phyloP scores from a whole-genome alignment of 768 basidiomycete species.

The Crepidotus variabilis region DNA sequence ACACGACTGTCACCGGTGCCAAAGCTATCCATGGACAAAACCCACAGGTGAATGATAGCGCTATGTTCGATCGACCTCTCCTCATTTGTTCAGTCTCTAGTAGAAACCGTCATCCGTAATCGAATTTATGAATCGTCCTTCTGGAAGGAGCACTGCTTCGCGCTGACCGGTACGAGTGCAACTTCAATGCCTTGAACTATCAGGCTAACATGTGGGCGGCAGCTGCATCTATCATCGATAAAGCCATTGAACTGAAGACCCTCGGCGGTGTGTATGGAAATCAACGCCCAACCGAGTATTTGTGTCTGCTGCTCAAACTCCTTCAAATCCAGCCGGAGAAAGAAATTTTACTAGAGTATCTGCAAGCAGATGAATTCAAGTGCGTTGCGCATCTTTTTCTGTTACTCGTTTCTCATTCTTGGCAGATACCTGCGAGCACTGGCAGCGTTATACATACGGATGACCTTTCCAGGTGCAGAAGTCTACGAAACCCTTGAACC shows the following conservation, averaged over 20 bases:
- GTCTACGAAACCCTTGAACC: constrained; percentile 95
- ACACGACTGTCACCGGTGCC: constrained; percentile 87
- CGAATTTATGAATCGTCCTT: constrained; percentile 92
- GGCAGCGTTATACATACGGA: constrained; percentile 89
- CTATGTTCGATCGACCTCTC: constrained; percentile 9
- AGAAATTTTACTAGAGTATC: constrained; percentile 93
- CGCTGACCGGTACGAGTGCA: constrained; percentile 69
- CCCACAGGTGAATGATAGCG: constrained; percentile 67
- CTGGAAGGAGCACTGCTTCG: constrained; percentile 99
- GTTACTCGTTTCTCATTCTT: not conserved
- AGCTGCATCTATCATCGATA: constrained; percentile 95
- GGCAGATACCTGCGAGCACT: constrained; percentile 88
- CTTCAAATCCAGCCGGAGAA: constrained; percentile 97
- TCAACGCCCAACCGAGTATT: constrained; percentile 90
- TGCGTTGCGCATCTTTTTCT: constrained; percentile 33
- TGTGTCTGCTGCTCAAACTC: constrained; percentile 89
- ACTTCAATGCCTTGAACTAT: not conserved
- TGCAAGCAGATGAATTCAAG: constrained; percentile 98
- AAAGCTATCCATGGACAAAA: constrained; percentile 94
- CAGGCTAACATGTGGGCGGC: constrained; percentile 3
- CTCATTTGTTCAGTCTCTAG: constrained; percentile 62
- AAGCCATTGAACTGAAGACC: constrained; percentile 73
- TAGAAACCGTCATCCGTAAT: constrained; percentile 94
- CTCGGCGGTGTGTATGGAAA: constrained; percentile 97
- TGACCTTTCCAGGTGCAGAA: constrained; percentile 89